Base-by-base conservation (phyloP, 306 rosid species). In the Aeschynomene evenia region DNA sequence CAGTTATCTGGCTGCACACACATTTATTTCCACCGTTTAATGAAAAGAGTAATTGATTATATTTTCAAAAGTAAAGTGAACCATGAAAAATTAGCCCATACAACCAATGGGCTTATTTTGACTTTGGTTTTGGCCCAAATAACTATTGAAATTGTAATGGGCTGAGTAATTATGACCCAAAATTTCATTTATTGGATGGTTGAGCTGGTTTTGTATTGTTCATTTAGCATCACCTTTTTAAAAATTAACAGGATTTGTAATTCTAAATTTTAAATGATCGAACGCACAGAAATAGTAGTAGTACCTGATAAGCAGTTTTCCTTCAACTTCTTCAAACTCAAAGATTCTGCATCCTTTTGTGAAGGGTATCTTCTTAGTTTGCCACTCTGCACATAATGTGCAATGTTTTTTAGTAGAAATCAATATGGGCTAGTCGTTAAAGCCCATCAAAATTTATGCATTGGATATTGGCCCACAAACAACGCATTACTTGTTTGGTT, bases 1-100 rank as follows among this genome's bases (percentile, higher is more conserved):
- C 86, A 0, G 77, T 83, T 71, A 84, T 82, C 79, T 79, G 71
- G 73, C 93, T 87, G 74, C 78, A 80, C 14, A 31, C 46, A 22
- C 5, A 52, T 22, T 37, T 18, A 36, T 22, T n/a, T 53, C 3
- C 15, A 0, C 15, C 50, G 39, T 66, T 67, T 50, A 12, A 63
- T 51, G 10, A 51, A 52, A 34, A 1, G 20, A 45, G 34, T 7
- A 34, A 48, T 61, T 49, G n/a, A n/a, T n/a, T n/a, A n/a, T n/a
- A n/a, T n/a, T n/a, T n/a, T n/a, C n/a, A n/a, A n/a, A n/a, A n/a
- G n/a, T n/a, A n/a, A n/a, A n/a, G n/a, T n/a, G n/a, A n/a, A n/a
- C 23, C 31, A 36, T 36, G 7, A 36, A 36, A 40, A 40, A n/a
- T n/a, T n/a, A n/a, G n/a, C n/a, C n/a, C n/a, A n/a, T n/a, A n/a